Conservation (phyloP, 805 yeast genomes). For the Saturnispora zaruensis region DNA sequence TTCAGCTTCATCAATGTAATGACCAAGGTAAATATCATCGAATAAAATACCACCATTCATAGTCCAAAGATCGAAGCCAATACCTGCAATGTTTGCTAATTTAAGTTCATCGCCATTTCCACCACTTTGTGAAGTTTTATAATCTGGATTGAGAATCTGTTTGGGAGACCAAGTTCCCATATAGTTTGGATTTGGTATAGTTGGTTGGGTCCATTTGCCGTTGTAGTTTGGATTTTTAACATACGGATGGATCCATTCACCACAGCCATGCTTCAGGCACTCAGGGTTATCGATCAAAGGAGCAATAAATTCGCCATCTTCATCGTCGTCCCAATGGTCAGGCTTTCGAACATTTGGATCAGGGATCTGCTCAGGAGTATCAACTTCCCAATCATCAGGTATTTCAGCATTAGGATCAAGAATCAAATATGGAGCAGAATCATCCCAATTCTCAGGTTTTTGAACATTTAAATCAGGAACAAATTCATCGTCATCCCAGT, state of each 20-base stretch:
- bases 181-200: conserved; percentile 64
- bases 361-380: conserved; percentile 43
- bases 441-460: conserved; percentile 87
- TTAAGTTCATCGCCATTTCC: conserved; percentile 18
- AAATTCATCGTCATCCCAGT: conserved; percentile 67
- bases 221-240: conserved; percentile 60
- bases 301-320: conserved; percentile 79
- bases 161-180: conserved; percentile 73
- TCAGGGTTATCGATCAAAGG: conserved; percentile 66
- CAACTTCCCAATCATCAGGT: conserved; percentile 79
- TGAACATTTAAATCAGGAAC: conserved; percentile 61
- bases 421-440: conserved; percentile 51
- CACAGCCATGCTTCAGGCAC: conserved; percentile 69
- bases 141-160: conserved; percentile 60
- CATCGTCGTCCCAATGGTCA: conserved; percentile 80
- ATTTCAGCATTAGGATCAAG: conserved; percentile 57
- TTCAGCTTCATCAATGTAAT: conserved; percentile 79
- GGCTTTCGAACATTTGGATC: conserved; percentile 68
- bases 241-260: conserved; percentile 64
- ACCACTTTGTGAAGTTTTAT: conserved; percentile 30
- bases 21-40: conserved; percentile 81
- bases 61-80: conserved; percentile 88
- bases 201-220: conserved; percentile 74
- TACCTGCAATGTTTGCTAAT: conserved; percentile 57
- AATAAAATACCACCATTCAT: conserved; percentile 69